Percentiles rank a stretch among this genome's conserved stretches.
Evolutionary conservation across 371 early-diverging fungal species (phyloP).

Genomic region (Apophysomyces elegans): DNA sequence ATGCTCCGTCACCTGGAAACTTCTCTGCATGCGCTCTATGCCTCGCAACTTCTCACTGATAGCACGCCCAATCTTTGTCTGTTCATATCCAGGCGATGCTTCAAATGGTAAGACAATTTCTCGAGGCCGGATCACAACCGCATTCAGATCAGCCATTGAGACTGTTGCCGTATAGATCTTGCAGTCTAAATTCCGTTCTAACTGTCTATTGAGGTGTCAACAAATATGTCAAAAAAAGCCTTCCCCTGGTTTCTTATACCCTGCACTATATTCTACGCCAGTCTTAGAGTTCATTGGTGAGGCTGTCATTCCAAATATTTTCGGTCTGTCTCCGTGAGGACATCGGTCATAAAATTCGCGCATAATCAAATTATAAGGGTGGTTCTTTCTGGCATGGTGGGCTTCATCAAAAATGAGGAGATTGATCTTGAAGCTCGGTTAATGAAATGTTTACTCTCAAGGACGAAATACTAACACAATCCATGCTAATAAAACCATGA

Average conservation of each 20-base stretch:
- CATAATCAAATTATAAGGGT: conserved; percentile 88
- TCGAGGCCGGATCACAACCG: conserved; percentile 46
- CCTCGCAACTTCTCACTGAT: conserved; percentile 45
- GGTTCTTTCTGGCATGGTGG: conserved; percentile 85
- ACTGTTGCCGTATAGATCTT: conserved; percentile 67
- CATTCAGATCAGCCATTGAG: conserved; percentile 29
- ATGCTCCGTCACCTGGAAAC: conserved; percentile 37
- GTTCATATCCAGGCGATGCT: conserved; percentile 37
- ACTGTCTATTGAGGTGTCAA: conserved; percentile 33
- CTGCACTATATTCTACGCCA: conserved; percentile 42
- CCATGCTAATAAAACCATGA: conserved; percentile 68
- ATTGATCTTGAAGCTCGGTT: conserved; percentile 57
- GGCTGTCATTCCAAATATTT: conserved; percentile 94
- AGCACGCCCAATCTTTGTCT: conserved; percentile 43
- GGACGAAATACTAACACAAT: conserved; percentile 45
- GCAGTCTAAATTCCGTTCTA: conserved; percentile 72
- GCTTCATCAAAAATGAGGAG: conserved; percentile 93
- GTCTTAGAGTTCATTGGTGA: conserved; percentile 73
- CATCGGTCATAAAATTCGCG: conserved; percentile 75
- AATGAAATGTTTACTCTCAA: neutral
- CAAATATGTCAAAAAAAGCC: too few species aligned
- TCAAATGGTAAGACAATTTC: conserved; percentile 60
- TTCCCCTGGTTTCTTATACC: conserved; percentile 22
- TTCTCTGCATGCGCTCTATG: conserved; percentile 39
- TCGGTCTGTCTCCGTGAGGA: conserved; percentile 61